A percentile compares a stretch with the other conserved stretches of the same genome.
Conservation (phyloP, 768 basidiomycete species). For the Amylocystis lapponica region DNA sequence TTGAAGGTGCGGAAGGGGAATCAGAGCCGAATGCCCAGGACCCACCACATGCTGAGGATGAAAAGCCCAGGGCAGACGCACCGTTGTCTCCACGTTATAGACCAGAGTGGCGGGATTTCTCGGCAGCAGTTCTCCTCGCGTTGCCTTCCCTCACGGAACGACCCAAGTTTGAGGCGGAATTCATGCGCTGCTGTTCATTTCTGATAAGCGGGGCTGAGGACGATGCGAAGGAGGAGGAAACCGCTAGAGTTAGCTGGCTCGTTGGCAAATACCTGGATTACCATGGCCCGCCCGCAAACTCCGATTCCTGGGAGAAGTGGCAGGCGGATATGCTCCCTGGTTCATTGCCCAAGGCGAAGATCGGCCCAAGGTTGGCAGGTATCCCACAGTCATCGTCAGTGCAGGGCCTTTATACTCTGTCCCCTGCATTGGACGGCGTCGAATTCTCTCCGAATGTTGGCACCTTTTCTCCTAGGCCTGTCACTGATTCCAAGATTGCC, state of each 20-base stretch:
- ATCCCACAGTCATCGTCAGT: constrained; percentile 44
- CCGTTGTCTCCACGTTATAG: constrained; percentile 12
- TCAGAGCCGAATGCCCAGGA: no score
- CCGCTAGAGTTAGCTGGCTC: constrained; percentile 55
- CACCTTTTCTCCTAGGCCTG: constrained; percentile 26
- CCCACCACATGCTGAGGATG: background rate
- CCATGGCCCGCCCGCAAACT: constrained; percentile 49
- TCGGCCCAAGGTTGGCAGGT: constrained; percentile 16
- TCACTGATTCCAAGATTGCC: constrained; percentile 16
- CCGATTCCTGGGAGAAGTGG: constrained; percentile 53
- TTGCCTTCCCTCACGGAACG: constrained; percentile 53
- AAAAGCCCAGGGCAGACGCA: constrained; percentile 7
- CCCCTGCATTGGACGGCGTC: constrained; percentile 31
- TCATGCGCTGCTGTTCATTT: constrained; percentile 59
- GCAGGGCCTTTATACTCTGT: constrained; percentile 46
- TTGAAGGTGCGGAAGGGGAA: background rate
- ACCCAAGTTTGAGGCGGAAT: constrained; percentile 61
- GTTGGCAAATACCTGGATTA: constrained; percentile 58
- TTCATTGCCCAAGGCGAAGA: constrained; percentile 16
- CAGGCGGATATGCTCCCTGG: constrained; percentile 45
- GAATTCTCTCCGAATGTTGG: constrained; percentile 21
- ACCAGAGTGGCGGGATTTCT: constrained; percentile 56
- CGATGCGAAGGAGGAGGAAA: constrained; percentile 31
- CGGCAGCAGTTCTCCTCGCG: constrained; percentile 53
- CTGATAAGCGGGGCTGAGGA: constrained; percentile 52